A percentile compares a stretch with the other conserved stretches of the same genome.
Conservation (phyloP, 2,329 filamentous ascomycete genomes). For the Epichloe hybrida region DNA sequence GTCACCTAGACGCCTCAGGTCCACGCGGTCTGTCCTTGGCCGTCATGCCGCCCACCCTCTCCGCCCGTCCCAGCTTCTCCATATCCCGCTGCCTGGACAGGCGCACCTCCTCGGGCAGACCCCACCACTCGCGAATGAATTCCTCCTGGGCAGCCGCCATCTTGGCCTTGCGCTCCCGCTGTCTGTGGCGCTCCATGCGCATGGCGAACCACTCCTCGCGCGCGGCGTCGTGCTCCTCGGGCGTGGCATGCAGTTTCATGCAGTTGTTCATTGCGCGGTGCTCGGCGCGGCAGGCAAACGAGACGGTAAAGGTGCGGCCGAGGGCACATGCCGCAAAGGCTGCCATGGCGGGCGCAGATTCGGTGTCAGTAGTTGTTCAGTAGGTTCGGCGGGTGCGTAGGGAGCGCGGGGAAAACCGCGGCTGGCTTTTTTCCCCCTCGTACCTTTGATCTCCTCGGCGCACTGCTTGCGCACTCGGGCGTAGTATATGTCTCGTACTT, state of each 20-base stretch:
- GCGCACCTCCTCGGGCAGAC: conserved; percentile 42
- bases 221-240: conserved; percentile 72
- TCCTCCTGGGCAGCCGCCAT: conserved; percentile 49
- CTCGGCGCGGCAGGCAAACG: conserved; percentile 70
- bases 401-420: neutral
- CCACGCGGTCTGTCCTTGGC: conserved; percentile 19
- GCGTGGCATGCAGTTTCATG: conserved; percentile 79
- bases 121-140: conserved; percentile 56
- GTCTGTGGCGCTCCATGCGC: conserved; percentile 54
- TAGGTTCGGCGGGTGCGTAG: too few species aligned
- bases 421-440: conserved; percentile 6
- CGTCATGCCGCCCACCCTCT: conserved; percentile 42
- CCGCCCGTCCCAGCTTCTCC: conserved; percentile 34
- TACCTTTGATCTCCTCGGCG: conserved; percentile 65
- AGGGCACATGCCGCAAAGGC: conserved; percentile 86
- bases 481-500: conserved; percentile 71
- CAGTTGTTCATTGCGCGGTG: conserved; percentile 85
- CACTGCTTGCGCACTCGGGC: conserved; percentile 65
- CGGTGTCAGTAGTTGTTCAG: neutral
- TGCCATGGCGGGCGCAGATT: neutral
- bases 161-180: conserved; percentile 49
- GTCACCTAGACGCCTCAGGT: conserved; percentile 2
- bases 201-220: conserved; percentile 86
- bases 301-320: conserved; percentile 73
- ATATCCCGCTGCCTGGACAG: conserved; percentile 35